phyloP scores from a whole-genome alignment of 2,329 filamentous ascomycete genomes.

The Botrytis galanthina region DNA sequence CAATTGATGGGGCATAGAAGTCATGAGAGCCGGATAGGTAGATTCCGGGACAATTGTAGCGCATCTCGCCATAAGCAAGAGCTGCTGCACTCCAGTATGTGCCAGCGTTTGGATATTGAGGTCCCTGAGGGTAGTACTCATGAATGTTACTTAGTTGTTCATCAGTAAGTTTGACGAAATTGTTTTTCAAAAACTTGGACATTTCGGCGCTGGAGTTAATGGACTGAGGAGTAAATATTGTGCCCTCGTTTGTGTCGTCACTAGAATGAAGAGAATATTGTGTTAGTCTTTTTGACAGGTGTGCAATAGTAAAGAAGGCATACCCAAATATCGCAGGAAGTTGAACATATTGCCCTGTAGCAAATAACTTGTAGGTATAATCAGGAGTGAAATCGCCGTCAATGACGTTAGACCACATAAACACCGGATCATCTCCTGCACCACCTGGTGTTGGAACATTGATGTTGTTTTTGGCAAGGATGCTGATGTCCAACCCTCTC shows the following conservation, averaged over 20 bases:
- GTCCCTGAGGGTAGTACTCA: slow-evolving; percentile 51
- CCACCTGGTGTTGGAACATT: slow-evolving; percentile 42
- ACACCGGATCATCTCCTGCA: slow-evolving; percentile 43
- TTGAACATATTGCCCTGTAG: slow-evolving; percentile 50
- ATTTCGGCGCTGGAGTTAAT: slow-evolving; percentile 49
- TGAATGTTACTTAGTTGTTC: slow-evolving; percentile 53
- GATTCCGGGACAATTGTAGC: slow-evolving; percentile 63
- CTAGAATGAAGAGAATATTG: slow-evolving; percentile 30
- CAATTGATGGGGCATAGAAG: slow-evolving; percentile 28
- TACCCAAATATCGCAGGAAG: slow-evolving; percentile 52
- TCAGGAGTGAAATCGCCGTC: slow-evolving; percentile 54
- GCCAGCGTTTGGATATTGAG: slow-evolving; percentile 49
- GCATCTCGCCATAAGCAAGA: slow-evolving; percentile 61
- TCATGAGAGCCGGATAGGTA: slow-evolving; percentile 42
- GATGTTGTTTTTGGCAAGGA: slow-evolving; percentile 46
- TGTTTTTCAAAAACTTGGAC: slow-evolving; percentile 54
- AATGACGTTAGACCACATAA: slow-evolving; percentile 54
- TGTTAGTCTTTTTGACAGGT: not conserved
- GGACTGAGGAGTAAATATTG: slow-evolving; percentile 53
- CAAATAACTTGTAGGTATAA: slow-evolving; percentile 49
- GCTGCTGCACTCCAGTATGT: slow-evolving; percentile 58
- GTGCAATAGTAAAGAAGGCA: not conserved
- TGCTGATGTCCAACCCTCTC: slow-evolving; percentile 42
- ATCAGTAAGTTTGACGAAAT: slow-evolving; percentile 55
- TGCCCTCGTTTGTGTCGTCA: slow-evolving; percentile 64